Evolutionary conservation across 2,329 filamentous ascomycete genomes (phyloP).

Genomic region (Xylaria sp.): DNA sequence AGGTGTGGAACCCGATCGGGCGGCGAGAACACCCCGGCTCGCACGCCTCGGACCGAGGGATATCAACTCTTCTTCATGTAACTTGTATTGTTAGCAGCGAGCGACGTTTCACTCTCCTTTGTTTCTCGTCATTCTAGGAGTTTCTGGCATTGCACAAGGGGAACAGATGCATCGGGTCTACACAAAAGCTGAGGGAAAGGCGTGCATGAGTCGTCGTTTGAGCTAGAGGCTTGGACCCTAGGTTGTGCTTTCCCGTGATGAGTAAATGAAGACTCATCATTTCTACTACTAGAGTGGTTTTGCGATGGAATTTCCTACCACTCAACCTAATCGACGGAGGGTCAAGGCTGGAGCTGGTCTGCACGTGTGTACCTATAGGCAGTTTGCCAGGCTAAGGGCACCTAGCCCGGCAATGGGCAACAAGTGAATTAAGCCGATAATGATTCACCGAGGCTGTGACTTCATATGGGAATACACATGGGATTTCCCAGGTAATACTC

Average conservation of each 20-base stretch:
- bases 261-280: constrained; percentile 24
- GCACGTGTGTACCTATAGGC: constrained; percentile 26
- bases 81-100: constrained; percentile 45
- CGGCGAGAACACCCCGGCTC: constrained; percentile 3
- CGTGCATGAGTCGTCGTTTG: constrained; percentile 39
- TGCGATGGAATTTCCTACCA: constrained; percentile 24
- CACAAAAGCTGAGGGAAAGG: constrained; percentile 45
- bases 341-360: constrained; percentile 14
- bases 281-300: constrained; percentile 36
- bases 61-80: constrained; percentile 39
- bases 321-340: constrained; percentile 26
- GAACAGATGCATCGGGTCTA: constrained; percentile 46
- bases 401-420: constrained; percentile 18
- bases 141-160: constrained; percentile 46
- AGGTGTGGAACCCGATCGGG: constrained; percentile 8
- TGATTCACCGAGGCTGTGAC: constrained; percentile 6
- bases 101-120: constrained; percentile 35
- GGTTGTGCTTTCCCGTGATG: constrained; percentile 26
- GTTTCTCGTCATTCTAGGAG: constrained; percentile 40
- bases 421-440: constrained; percentile 30
- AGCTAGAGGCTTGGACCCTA: constrained; percentile 32
- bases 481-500: constrained; percentile 8
- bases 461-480: neutral
- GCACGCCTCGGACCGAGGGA: constrained; percentile 22
- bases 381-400: constrained; percentile 15